These are phyloP conservation scores for Hondaea fermentalgiana DNA, from an alignment of 108 stramenopile species.

Conservation along the genomic window DNA sequence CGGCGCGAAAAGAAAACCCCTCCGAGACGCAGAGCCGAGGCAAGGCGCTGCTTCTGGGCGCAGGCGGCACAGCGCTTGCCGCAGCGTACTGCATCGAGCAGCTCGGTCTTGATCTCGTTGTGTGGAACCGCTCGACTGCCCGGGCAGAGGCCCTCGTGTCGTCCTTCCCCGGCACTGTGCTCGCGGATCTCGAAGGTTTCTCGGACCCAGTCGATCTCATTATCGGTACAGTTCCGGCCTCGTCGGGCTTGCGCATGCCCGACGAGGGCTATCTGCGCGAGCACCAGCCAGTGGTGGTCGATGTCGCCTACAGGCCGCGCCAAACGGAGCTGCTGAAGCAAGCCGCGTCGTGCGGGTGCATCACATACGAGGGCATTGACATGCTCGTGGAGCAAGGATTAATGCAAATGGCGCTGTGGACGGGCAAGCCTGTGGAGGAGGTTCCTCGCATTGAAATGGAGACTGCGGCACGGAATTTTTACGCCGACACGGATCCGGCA, in stretches of 20 bases:
- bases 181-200: constrained; percentile 45
- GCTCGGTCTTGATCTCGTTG: constrained; percentile 70
- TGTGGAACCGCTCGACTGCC: constrained; percentile 81
- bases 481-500: background rate
- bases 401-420: constrained; percentile 92
- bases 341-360: constrained; percentile 64
- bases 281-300: constrained; percentile 40
- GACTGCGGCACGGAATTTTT: background rate
- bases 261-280: constrained; percentile 52
- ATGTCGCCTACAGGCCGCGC: constrained; percentile 93
- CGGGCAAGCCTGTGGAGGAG: constrained; percentile 23
- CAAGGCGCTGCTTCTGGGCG: constrained; percentile 74
- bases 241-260: constrained; percentile 76
- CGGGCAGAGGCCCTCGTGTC: constrained; percentile 76
- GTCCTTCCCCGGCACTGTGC: constrained; percentile 73
- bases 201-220: background rate
- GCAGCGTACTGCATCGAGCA: constrained; percentile 67
- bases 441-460: background rate
- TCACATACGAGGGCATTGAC: constrained; percentile 82
- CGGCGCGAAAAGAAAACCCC: background rate
- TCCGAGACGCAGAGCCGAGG: background rate
- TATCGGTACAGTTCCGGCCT: constrained; percentile 80
- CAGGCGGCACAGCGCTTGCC: constrained; percentile 91
- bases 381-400: constrained; percentile 97
- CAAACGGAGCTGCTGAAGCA: constrained; percentile 72